Base-by-base conservation (phyloP, 106 monocot genomes). In the Cymbidium sinense region DNA sequence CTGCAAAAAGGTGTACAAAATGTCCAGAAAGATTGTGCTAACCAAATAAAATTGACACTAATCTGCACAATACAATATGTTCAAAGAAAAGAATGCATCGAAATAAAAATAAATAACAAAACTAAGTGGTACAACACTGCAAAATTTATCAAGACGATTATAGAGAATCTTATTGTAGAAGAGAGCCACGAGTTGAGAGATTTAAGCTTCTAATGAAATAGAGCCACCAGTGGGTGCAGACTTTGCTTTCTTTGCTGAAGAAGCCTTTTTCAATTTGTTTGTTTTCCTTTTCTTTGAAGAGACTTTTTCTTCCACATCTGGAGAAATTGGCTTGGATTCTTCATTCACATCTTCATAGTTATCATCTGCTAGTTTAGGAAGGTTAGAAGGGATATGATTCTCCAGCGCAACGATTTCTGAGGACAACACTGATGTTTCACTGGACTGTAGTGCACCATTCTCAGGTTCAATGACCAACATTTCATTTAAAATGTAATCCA, bases 391-490 rank as follows among this genome's bases (percentile, higher is more conserved):
- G 13, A 28, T 23, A 70, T 79, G 79, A n/a, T 54, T 44, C 50
- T 33, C 29, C 31, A 21, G 44, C 10, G 17, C 25, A 34, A 62
- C 33, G 13, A 44, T 39, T 34, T 52, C 70, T 28, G 76, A 73
- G 10, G 73, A 33, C n/a, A 84, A 64, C 43, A 43, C 35, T 0
- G 69, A 54, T 34, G 81, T 80, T 0, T 78, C 70, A 55, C 73
- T 81, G 0, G 76, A 74, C 28, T 85, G 64, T 28, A 51, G 13
- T 2, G 75, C 17, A 28, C 33, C 47, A 25, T 17, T 33, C 54
- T 90, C 85, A 27, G 94, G 94, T 34, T 94, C 98, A 47, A 98
- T 7, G 33, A 90, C 92, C 11, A 85, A 84, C 98, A 98, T 94
- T 75, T 86, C 77, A 19, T 79, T 78, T 10, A 98, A 80, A 47